phyloP scores from a whole-genome alignment of 345 rosid genomes.

The Stellera chamaejasme region DNA sequence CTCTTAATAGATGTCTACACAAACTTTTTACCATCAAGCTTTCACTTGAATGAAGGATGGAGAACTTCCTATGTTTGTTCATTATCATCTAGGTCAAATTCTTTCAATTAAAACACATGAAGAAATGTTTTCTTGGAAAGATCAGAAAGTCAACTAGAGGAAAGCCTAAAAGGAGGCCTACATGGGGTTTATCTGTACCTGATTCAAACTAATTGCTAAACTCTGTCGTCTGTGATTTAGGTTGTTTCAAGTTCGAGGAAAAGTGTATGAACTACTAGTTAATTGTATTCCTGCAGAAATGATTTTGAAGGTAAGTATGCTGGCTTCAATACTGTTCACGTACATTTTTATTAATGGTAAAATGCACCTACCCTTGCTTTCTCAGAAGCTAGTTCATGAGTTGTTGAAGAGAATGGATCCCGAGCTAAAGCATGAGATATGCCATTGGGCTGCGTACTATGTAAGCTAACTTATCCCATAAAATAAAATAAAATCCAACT shows the following conservation, averaged over 20 bases:
- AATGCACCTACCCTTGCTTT: constrained; percentile 6
- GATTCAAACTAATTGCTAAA: constrained; percentile 9
- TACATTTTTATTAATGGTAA: constrained; percentile 7
- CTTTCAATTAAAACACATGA: too few species aligned
- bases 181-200: not conserved
- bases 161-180: too few species aligned
- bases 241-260: constrained; percentile 89
- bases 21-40: too few species aligned
- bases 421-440: constrained; percentile 84
- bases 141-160: too few species aligned
- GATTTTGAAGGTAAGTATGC: constrained; percentile 55
- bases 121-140: too few species aligned
- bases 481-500: too few species aligned
- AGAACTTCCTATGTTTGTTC: too few species aligned
- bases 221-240: constrained; percentile 27
- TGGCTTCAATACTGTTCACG: not conserved
- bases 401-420: constrained; percentile 82
- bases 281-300: constrained; percentile 92
- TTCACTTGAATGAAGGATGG: too few species aligned
- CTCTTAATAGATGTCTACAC: too few species aligned
- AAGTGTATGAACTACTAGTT: constrained; percentile 70
- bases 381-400: constrained; percentile 73
- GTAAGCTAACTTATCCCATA: constrained; percentile 30
- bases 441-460: constrained; percentile 98
- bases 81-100: too few species aligned